Evolutionary conservation across 345 rosid genomes (phyloP), one percentile per base, ranked within the genome.

Genomic region (Hirschfeldia incana): DNA sequence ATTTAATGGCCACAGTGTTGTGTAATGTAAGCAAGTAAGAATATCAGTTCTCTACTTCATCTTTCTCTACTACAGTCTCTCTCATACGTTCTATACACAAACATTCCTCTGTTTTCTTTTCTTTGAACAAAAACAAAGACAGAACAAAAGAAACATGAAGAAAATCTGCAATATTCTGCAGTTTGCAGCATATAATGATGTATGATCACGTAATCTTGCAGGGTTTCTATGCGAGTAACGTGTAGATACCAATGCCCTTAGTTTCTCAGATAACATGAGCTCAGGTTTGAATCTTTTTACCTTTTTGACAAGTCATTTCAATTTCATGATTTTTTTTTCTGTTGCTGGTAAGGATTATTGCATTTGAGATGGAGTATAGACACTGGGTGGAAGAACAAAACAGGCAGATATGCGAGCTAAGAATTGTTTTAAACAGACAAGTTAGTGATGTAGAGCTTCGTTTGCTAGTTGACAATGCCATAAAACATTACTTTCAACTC

Each of bases 301-400:
- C 74, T 39, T 57, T 3, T 39, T 39, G 46, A 9, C 13, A 9
- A 39, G 6, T 17, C 6, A 61, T 11, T 65, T 42, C 1, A 15
- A 15, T 13, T 21, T 58, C 9, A 7, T 64, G n/a, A 58, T 53
- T 4, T 16, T 0, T 6, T 44, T 6, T 12, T 21, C 7, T 27
- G 59, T 59, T 61, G 77, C 21, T 65, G 74, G 57, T 86, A 91
- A 93, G 91, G 44, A 86, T 90, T 72, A 84, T 89, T 42, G 81
- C 89, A 62, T 94, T 94, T 87, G 98, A 94, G 89, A 85, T 88
- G 90, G 92, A 91, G 83, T 94, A 94, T 63, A 90, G 86, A 67
- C 87, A 82, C 30, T 95, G 99, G 99, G 75, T 95, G 69, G 94
- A 91, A 68, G 96, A 88, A 75, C 97, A 91, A 77, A 87, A 79